These are phyloP conservation scores for Tricholoma sp. DNA, from an alignment of 768 basidiomycete genomes.

Conservation along the genomic window DNA sequence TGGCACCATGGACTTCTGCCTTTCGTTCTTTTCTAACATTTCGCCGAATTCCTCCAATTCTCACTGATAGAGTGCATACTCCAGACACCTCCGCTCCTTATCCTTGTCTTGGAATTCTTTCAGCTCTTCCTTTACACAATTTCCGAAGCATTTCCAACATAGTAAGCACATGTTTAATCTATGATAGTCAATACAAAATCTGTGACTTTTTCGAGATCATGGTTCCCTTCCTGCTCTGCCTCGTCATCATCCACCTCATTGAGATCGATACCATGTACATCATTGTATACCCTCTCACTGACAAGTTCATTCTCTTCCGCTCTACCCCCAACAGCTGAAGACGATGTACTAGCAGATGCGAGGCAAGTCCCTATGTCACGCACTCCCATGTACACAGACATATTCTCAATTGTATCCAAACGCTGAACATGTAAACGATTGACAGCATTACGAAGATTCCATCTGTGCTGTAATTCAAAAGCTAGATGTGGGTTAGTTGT, in stretches of 20 bases:
- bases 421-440: constrained; percentile 5
- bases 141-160: background rate
- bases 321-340: too few species aligned
- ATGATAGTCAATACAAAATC: constrained; percentile 1
- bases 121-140: background rate
- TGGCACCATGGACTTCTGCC: background rate
- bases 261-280: too few species aligned
- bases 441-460: constrained; percentile 2
- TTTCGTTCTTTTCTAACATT: too few species aligned
- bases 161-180: background rate
- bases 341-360: too few species aligned
- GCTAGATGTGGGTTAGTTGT: constrained; percentile 3
- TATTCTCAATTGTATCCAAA: background rate
- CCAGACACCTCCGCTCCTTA: too few species aligned
- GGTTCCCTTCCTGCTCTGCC: background rate
- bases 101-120: background rate
- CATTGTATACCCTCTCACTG: too few species aligned
- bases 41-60: too few species aligned
- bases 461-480: constrained; percentile 2
- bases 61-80: too few species aligned
- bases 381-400: too few species aligned
- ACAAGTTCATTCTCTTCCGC: too few species aligned
- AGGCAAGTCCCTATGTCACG: too few species aligned
- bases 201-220: constrained; percentile 1
- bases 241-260: background rate